These are phyloP conservation scores for Cercospora sojina DNA, from an alignment of 2,329 filamentous ascomycete genomes.

Conservation along the genomic window DNA sequence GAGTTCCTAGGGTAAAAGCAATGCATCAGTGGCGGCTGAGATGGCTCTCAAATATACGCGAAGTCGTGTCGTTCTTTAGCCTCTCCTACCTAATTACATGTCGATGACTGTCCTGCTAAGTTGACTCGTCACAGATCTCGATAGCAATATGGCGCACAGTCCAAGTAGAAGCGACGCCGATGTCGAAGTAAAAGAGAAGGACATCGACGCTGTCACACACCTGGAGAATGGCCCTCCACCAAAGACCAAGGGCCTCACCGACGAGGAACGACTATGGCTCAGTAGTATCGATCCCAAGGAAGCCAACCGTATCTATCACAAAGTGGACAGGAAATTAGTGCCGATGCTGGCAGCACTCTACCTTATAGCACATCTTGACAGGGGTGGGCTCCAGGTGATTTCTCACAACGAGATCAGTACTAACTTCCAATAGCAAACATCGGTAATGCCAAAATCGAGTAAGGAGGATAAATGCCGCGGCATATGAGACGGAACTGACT, in stretches of 20 bases:
- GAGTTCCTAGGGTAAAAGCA: conserved; percentile 8
- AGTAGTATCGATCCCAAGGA: conserved; percentile 25
- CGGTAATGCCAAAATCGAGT: conserved; percentile 53
- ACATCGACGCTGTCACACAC: conserved; percentile 20
- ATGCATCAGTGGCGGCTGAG: conserved; percentile 7
- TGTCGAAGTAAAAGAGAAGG: conserved; percentile 23
- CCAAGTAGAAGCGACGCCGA: conserved; percentile 12
- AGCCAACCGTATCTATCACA: conserved; percentile 43
- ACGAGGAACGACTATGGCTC: conserved; percentile 29
- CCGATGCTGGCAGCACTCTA: conserved; percentile 43
- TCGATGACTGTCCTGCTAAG: neutral
- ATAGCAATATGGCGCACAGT: conserved; percentile 10
- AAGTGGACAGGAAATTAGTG: conserved; percentile 22
- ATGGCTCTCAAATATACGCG: neutral
- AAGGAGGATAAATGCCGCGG: neutral
- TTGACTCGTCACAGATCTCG: neutral
- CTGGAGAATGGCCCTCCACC: conserved; percentile 16
- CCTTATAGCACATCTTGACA: conserved; percentile 47
- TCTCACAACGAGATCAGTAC: neutral
- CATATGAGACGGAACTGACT: neutral
- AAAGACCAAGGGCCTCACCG: conserved; percentile 24
- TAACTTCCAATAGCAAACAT: conserved; percentile 49
- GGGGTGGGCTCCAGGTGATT: neutral
- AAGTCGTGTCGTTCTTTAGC: neutral
- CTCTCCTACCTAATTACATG: neutral